Conservation (phyloP, 2,329 filamentous ascomycete genomes). For the Arthrobotrys iridis region DNA sequence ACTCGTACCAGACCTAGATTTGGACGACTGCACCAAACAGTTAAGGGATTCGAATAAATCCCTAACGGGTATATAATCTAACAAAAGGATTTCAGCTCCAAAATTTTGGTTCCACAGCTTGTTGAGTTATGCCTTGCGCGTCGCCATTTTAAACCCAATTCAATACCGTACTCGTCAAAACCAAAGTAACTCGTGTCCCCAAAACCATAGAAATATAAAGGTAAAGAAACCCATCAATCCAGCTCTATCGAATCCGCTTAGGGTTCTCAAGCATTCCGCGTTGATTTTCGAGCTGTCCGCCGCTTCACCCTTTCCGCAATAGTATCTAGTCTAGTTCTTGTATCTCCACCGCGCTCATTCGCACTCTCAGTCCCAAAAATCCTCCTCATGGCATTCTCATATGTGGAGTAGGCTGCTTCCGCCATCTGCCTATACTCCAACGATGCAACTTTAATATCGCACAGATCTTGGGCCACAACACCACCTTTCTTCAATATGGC, state of each 20-base stretch:
- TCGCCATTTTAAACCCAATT: no score
- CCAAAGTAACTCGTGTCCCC: no score
- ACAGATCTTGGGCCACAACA: not conserved
- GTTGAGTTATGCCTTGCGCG: no score
- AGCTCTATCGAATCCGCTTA: not conserved
- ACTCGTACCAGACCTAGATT: no score
- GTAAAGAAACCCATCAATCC: no score
- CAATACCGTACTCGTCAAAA: no score
- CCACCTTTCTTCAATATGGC: not conserved
- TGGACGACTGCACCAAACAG: no score
- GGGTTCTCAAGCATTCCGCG: not conserved
- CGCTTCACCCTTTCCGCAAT: not conserved
- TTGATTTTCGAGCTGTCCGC: not conserved
- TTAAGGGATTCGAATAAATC: no score
- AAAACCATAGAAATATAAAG: not conserved
- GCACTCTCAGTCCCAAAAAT: not conserved
- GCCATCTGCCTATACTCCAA: constrained; percentile 5
- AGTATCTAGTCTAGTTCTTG: not conserved
- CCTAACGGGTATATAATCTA: no score
- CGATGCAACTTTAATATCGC: not conserved
- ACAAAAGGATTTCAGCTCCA: no score
- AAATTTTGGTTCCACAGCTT: no score
- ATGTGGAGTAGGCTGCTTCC: not conserved
- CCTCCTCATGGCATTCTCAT: not conserved
- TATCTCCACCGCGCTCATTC: not conserved